These are phyloP conservation scores for Basipetospora chlamydospora DNA, from an alignment of 2,329 filamentous ascomycete genomes.

Conservation along the genomic window DNA sequence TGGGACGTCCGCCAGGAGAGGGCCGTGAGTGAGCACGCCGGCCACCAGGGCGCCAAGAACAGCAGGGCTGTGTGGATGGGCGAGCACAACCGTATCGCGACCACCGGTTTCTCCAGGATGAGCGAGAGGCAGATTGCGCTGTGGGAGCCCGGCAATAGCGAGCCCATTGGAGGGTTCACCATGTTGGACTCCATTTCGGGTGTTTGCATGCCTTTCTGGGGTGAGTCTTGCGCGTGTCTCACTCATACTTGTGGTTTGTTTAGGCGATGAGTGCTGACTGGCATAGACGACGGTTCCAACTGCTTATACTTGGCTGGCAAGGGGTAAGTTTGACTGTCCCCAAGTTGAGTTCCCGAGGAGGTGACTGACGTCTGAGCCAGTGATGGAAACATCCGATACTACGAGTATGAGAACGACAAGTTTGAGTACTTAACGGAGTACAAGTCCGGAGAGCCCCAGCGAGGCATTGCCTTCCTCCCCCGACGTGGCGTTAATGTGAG, in stretches of 20 bases:
- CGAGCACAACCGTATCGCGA: slow-evolving; percentile 89
- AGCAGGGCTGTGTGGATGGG: slow-evolving; percentile 95
- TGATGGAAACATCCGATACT: slow-evolving; percentile 98
- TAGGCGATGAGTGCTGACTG: not conserved
- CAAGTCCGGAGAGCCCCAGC: slow-evolving; percentile 90
- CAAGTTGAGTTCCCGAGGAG: too few relatives aligned
- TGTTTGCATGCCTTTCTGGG: slow-evolving; percentile 99
- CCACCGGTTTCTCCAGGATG: slow-evolving; percentile 96
- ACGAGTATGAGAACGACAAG: slow-evolving; percentile 96
- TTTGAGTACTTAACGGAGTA: slow-evolving; percentile 96
- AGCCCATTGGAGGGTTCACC: slow-evolving; percentile 81
- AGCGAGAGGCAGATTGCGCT: slow-evolving; percentile 91
- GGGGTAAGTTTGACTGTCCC: slow-evolving; percentile 61
- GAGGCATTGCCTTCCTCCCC: slow-evolving; percentile 85
- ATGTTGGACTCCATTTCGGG: slow-evolving; percentile 91
- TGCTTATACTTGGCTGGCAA: slow-evolving; percentile 94
- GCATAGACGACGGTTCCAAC: slow-evolving; percentile 73
- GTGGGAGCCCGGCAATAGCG: slow-evolving; percentile 78
- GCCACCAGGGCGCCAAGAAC: slow-evolving; percentile 92
- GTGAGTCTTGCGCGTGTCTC: slow-evolving; percentile 27
- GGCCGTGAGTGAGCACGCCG: slow-evolving; percentile 67
- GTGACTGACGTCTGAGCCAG: too few relatives aligned
- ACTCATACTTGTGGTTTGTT: not conserved
- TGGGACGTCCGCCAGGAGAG: slow-evolving; percentile 95
- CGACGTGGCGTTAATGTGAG: slow-evolving; percentile 83